Evolutionary conservation across 257 asterid genomes (phyloP).

Genomic region (Ophiorrhiza pumila): DNA sequence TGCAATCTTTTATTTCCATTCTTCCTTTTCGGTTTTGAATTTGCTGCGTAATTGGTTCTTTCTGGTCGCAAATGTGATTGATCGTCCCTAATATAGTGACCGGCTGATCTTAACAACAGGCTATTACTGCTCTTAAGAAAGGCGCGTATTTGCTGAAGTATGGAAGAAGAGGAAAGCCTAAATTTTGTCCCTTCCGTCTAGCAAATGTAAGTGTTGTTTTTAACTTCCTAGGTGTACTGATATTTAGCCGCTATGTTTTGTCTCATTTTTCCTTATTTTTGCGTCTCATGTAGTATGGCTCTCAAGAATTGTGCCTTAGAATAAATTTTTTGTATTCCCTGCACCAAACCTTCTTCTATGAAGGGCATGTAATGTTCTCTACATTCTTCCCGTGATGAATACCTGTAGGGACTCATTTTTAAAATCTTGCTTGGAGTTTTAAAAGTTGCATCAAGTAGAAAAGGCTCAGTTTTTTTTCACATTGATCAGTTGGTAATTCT

Average conservation of each 20-base stretch:
- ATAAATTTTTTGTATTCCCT: neutral
- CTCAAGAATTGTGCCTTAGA: neutral
- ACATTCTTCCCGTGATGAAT: neutral
- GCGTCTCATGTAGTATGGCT: neutral
- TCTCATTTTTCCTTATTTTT: neutral
- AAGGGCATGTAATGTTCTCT: neutral
- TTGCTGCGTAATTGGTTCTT: conserved; percentile 17
- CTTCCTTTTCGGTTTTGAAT: conserved; percentile 17
- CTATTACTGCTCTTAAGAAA: conserved; percentile 80
- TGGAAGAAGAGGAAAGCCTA: conserved; percentile 95
- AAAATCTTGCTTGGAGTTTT: neutral
- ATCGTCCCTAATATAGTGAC: conserved; percentile 25
- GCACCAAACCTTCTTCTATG: neutral
- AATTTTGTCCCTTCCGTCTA: conserved; percentile 86
- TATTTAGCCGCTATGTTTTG: neutral
- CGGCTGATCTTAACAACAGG: conserved; percentile 48
- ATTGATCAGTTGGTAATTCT: neutral
- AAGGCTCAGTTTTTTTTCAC: neutral
- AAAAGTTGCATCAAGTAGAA: neutral
- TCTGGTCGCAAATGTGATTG: conserved; percentile 11
- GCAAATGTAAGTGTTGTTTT: conserved; percentile 59
- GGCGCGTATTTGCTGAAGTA: conserved; percentile 81
- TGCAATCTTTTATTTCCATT: neutral
- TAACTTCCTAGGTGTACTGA: neutral
- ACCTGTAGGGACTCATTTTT: neutral